Conservation (phyloP, 495 filamentous ascomycete species). For the Tuber microsphaerosporum region DNA sequence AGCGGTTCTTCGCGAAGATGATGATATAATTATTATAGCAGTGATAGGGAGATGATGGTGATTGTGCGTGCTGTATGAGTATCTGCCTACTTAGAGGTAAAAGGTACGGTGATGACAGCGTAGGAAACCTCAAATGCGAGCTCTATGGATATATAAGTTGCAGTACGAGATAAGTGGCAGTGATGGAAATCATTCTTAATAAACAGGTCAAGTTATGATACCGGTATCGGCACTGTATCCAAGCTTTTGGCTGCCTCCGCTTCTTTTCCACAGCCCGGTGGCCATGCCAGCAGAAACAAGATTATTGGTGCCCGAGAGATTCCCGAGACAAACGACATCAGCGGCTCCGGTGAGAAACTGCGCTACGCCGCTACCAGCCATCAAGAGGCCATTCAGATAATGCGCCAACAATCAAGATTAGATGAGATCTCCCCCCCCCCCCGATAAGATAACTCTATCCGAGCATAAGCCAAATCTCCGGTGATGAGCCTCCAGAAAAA, state of each 20-base stretch:
- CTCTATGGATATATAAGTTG: no score
- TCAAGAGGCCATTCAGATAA: not conserved
- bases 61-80: not conserved
- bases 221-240: no score
- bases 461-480: not conserved
- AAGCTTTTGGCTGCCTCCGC: not conserved
- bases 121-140: no score
- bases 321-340: not conserved
- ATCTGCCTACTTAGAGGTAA: not conserved
- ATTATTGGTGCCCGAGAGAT: not conserved
- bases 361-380: not conserved
- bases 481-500: conserved; percentile 6
- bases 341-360: not conserved
- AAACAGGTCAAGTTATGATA: not conserved
- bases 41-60: not conserved
- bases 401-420: no score
- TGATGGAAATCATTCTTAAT: not conserved
- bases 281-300: not conserved
- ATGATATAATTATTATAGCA: no score
- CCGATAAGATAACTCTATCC: conserved; percentile 3
- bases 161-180: not conserved
- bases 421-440: not conserved
- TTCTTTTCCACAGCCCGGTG: not conserved
- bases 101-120: not conserved
- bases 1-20: no score